Conservation (phyloP, 257 asterid genomes). For the Pogostemon cablin region DNA sequence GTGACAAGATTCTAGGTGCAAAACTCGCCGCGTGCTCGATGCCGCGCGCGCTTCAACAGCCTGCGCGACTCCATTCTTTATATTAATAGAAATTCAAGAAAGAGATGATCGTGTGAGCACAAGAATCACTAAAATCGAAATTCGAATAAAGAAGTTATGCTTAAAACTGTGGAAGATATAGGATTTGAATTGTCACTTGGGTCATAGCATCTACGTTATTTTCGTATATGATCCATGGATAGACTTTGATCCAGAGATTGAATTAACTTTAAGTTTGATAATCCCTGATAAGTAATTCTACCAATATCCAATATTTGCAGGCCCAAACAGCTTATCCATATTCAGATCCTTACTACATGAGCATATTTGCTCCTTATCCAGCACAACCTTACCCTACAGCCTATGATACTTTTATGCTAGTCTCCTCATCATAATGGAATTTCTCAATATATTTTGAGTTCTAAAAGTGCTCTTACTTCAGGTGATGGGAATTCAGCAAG, state of each 20-base stretch:
- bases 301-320: slow-evolving; percentile 43
- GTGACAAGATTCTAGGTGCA: too few relatives aligned
- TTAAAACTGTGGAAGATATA: neutral
- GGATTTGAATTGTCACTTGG: slow-evolving; percentile 25
- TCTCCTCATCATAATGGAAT: slow-evolving; percentile 16
- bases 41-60: too few relatives aligned
- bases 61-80: too few relatives aligned
- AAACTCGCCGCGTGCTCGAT: too few relatives aligned
- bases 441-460: neutral
- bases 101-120: too few relatives aligned
- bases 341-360: slow-evolving; percentile 87
- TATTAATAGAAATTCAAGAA: too few relatives aligned
- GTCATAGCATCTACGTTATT: slow-evolving; percentile 18
- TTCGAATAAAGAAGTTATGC: too few relatives aligned
- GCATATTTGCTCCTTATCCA: slow-evolving; percentile 85
- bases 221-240: neutral
- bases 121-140: too few relatives aligned
- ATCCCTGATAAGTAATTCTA: slow-evolving; percentile 12
- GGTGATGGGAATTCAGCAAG: slow-evolving; percentile 97
- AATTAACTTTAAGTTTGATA: slow-evolving; percentile 20
- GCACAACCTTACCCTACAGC: slow-evolving; percentile 74
- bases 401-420: slow-evolving; percentile 59
- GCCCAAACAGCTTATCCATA: slow-evolving; percentile 79
- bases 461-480: slow-evolving; percentile 29
- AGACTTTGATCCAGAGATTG: slow-evolving; percentile 2